These are phyloP conservation scores for Basipetospora sp. DNA, from an alignment of 2,329 filamentous ascomycete species.

Conservation along the genomic window DNA sequence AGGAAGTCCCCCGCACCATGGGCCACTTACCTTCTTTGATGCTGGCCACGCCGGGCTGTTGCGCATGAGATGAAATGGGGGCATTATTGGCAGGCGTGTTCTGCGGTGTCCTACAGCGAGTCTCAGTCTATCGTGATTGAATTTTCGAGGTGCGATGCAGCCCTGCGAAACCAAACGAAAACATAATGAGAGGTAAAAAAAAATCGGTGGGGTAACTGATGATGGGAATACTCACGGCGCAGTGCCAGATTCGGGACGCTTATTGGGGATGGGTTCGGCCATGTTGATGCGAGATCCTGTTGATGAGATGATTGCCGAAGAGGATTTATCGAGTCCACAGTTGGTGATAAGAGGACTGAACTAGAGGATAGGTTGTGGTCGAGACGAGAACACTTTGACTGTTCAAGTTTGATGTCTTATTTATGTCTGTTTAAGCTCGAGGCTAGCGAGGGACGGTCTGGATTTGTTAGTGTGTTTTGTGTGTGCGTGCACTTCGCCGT, in stretches of 20 bases:
- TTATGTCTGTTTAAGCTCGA: too few relatives aligned
- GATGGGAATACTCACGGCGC: constrained; percentile 38
- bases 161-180: too few relatives aligned
- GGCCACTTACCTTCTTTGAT: constrained; percentile 80
- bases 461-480: too few relatives aligned
- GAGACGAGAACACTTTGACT: constrained; percentile 11
- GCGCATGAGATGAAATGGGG: constrained; percentile 91
- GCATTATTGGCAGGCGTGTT: constrained; percentile 94
- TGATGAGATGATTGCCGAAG: constrained; percentile 13
- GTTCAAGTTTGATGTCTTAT: too few relatives aligned
- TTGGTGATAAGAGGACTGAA: constrained; percentile 14
- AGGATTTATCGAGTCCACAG: constrained; percentile 10
- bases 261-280: constrained; percentile 51
- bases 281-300: too few relatives aligned
- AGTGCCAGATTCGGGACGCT: constrained; percentile 39
- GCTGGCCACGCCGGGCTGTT: constrained; percentile 82
- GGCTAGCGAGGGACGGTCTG: too few relatives aligned
- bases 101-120: constrained; percentile 65
- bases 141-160: too few relatives aligned
- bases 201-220: too few relatives aligned
- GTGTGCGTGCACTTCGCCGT: too few relatives aligned
- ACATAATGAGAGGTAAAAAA: neutral
- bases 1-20: constrained; percentile 2
- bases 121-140: neutral
- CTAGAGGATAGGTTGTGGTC: constrained; percentile 15